Conservation (phyloP, 345 rosid genomes). For the Eucalyptus pumila region DNA sequence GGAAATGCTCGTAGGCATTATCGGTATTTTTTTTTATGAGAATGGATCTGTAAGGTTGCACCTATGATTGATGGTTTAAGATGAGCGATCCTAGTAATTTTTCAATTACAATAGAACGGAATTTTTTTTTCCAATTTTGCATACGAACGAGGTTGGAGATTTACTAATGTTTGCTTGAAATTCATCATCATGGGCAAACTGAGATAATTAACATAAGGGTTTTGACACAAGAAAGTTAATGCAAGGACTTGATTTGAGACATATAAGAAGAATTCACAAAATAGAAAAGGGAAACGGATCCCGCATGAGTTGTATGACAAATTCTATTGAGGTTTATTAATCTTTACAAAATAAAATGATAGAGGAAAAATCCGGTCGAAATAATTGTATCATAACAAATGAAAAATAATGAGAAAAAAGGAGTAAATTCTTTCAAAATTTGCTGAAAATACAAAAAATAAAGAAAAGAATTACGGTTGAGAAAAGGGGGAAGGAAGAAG, state of each 20-base stretch:
- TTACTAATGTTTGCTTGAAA: neutral
- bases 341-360: neutral
- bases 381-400: neutral
- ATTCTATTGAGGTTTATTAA: neutral
- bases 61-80: neutral
- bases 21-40: neutral
- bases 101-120: neutral
- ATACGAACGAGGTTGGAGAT: neutral
- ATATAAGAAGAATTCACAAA: neutral
- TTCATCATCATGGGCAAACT: neutral
- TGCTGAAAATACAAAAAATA: neutral
- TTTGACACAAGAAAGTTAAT: neutral
- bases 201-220: neutral
- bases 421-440: neutral
- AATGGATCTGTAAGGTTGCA: neutral
- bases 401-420: neutral
- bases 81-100: neutral
- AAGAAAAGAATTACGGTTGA: neutral
- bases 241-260: neutral
- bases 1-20: neutral
- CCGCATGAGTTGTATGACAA: neutral
- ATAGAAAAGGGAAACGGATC: neutral
- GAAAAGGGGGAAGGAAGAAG: neutral
- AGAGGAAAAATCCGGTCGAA: accelerated
- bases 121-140: too few relatives aligned